Evolutionary conservation across 805 yeast genomes (phyloP).

Genomic region (Wickerhamomyces sydowiorum): DNA sequence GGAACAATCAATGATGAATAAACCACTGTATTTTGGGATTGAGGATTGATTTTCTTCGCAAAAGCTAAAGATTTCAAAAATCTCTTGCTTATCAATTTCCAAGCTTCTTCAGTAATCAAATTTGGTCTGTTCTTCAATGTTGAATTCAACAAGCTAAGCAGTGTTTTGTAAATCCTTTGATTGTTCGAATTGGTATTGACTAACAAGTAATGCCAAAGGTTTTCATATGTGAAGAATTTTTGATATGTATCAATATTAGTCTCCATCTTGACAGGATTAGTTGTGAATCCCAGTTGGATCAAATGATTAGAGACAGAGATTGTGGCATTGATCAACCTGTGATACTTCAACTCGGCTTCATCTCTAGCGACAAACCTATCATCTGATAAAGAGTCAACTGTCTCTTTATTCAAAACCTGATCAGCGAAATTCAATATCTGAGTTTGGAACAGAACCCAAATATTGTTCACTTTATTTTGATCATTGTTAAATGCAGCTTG

Average conservation of each 20-base stretch:
- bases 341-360: constrained; percentile 61
- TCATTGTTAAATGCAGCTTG: constrained; percentile 49
- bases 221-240: constrained; percentile 35
- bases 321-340: constrained; percentile 47
- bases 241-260: constrained; percentile 16
- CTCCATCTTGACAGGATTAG: constrained; percentile 17
- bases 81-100: constrained; percentile 28
- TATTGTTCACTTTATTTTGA: constrained; percentile 44
- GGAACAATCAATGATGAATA: constrained; percentile 43
- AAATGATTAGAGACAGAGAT: constrained; percentile 39
- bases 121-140: constrained; percentile 22
- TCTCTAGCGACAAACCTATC: constrained; percentile 61
- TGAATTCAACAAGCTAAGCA: constrained; percentile 31
- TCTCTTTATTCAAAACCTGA: constrained; percentile 50
- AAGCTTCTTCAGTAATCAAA: constrained; percentile 15
- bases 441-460: constrained; percentile 55
- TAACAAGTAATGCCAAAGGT: constrained; percentile 37
- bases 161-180: constrained; percentile 35
- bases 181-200: constrained; percentile 30
- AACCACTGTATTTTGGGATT: constrained; percentile 30
- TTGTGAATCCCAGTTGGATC: constrained; percentile 18
- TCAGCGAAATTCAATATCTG: constrained; percentile 51
- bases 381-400: constrained; percentile 63
- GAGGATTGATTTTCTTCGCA: constrained; percentile 18
- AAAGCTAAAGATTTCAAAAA: constrained; percentile 28